These are phyloP conservation scores for Leccinum imitatum DNA, from an alignment of 768 basidiomycete genomes.

Conservation along the genomic window DNA sequence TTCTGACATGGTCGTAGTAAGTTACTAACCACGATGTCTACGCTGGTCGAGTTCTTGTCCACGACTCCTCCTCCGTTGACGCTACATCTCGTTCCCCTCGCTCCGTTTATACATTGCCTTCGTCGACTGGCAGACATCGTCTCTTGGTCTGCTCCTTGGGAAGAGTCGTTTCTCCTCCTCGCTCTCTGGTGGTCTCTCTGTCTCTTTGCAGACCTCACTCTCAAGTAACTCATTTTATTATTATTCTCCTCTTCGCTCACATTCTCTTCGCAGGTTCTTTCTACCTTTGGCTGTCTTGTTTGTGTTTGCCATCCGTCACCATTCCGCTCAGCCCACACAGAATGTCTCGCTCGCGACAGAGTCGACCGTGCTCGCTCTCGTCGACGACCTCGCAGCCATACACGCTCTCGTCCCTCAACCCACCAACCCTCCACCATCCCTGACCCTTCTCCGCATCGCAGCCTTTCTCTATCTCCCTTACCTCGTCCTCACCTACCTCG, in stretches of 20 bases:
- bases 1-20: slow-evolving; percentile 2
- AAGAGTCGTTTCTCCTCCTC: slow-evolving; percentile 65
- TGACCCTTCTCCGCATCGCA: slow-evolving; percentile 53
- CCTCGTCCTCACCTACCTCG: slow-evolving; percentile 57
- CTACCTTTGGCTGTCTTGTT: slow-evolving; percentile 54
- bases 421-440: slow-evolving; percentile 28
- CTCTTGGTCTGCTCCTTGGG: slow-evolving; percentile 57
- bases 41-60: slow-evolving; percentile 49
- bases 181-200: slow-evolving; percentile 78
- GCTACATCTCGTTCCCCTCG: slow-evolving; percentile 58
- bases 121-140: slow-evolving; percentile 47
- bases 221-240: slow-evolving; percentile 37
- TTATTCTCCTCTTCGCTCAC: neutral
- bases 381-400: slow-evolving; percentile 68
- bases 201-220: slow-evolving; percentile 49
- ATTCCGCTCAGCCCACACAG: slow-evolving; percentile 4
- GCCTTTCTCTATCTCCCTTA: slow-evolving; percentile 63
- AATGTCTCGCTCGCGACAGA: slow-evolving; percentile 49
- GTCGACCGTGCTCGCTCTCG: slow-evolving; percentile 46
- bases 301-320: slow-evolving; percentile 34
- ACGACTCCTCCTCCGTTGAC: slow-evolving; percentile 63
- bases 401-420: slow-evolving; percentile 53
- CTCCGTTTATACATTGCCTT: slow-evolving; percentile 47
- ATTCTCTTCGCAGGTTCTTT: slow-evolving; percentile 45
- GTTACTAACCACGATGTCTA: neutral